Evolutionary conservation across 805 yeast genomes (phyloP).

Genomic region (Ogataea wickerhamii): DNA sequence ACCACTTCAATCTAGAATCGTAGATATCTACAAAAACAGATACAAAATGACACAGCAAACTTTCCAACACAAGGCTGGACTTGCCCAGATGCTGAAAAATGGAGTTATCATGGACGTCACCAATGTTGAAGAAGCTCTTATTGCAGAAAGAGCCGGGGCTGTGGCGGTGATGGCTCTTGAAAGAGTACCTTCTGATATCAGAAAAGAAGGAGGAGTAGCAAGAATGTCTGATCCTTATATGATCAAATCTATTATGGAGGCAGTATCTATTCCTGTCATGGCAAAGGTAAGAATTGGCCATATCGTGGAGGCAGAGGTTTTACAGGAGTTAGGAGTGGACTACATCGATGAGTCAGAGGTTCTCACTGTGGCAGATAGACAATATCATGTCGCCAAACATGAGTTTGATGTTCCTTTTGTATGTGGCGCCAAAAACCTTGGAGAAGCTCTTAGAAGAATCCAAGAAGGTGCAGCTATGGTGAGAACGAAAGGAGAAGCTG

Average conservation of each 20-base stretch:
- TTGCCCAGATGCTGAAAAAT: slow-evolving; percentile 84
- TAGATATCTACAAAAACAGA: too few relatives aligned
- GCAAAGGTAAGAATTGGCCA: slow-evolving; percentile 86
- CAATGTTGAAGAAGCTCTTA: slow-evolving; percentile 71
- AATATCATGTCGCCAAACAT: slow-evolving; percentile 57
- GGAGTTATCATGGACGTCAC: slow-evolving; percentile 76
- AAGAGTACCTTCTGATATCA: slow-evolving; percentile 81
- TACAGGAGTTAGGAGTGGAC: slow-evolving; percentile 69
- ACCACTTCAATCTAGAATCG: too few relatives aligned
- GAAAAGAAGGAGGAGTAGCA: slow-evolving; percentile 77
- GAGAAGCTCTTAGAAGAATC: slow-evolving; percentile 77
- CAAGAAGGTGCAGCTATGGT: slow-evolving; percentile 85
- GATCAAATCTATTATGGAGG: slow-evolving; percentile 69
- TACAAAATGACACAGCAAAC: slow-evolving; percentile 14
- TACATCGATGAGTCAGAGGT: slow-evolving; percentile 85
- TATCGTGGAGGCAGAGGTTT: slow-evolving; percentile 73
- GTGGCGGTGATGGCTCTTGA: slow-evolving; percentile 89
- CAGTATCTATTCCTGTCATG: slow-evolving; percentile 75
- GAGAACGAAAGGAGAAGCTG: slow-evolving; percentile 86
- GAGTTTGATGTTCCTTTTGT: slow-evolving; percentile 72
- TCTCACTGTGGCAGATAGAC: slow-evolving; percentile 75
- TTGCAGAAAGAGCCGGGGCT: slow-evolving; percentile 83
- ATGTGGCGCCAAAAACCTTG: slow-evolving; percentile 78
- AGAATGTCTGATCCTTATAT: slow-evolving; percentile 83
- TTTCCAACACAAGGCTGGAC: slow-evolving; percentile 64